phyloP scores from a whole-genome alignment of 2,329 filamentous ascomycete genomes.

The Grosmannia huntii region DNA sequence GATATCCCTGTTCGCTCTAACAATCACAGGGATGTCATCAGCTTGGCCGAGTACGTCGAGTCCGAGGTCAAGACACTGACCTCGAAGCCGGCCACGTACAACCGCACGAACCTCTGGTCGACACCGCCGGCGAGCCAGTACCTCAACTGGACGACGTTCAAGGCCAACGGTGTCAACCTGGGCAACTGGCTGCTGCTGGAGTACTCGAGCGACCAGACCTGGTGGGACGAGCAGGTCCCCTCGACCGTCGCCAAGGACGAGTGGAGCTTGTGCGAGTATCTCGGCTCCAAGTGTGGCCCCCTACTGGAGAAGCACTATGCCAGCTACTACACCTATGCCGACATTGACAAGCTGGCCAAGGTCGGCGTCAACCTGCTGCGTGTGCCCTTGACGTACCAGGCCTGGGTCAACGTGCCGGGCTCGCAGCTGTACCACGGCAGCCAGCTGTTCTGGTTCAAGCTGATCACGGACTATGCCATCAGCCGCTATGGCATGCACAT shows the following conservation, averaged over 20 bases:
- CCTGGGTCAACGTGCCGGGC: slow-evolving; percentile 1
- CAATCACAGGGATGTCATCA: not conserved
- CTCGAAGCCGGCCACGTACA: not conserved
- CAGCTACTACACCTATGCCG: slow-evolving; percentile 1
- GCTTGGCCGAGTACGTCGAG: not conserved
- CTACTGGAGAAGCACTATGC: slow-evolving; percentile 4
- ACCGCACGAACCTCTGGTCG: not conserved
- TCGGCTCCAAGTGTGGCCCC: slow-evolving; percentile 1
- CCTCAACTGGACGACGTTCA: slow-evolving; percentile 4
- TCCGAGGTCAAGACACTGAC: not conserved
- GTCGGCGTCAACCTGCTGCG: slow-evolving; percentile 6
- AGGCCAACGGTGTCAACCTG: slow-evolving; percentile 6
- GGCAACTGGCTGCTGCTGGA: slow-evolving; percentile 5
- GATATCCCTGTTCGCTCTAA: not conserved
- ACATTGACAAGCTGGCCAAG: slow-evolving; percentile 5
- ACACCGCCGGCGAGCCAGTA: not conserved
- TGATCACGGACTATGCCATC: slow-evolving; percentile 3
- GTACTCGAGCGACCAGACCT: slow-evolving; percentile 4
- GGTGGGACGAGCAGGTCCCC: slow-evolving; percentile 2
- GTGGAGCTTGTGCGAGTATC: slow-evolving; percentile 5
- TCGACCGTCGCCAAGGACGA: slow-evolving; percentile 1
- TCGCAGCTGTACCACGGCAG: slow-evolving; percentile 3
- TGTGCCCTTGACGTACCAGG: slow-evolving; percentile 4
- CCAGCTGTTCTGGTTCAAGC: slow-evolving; percentile 2
- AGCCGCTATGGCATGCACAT: slow-evolving; percentile 2